phyloP scores from a whole-genome alignment of 176 grass and related monocot genomes.

The Eleusine indica region DNA sequence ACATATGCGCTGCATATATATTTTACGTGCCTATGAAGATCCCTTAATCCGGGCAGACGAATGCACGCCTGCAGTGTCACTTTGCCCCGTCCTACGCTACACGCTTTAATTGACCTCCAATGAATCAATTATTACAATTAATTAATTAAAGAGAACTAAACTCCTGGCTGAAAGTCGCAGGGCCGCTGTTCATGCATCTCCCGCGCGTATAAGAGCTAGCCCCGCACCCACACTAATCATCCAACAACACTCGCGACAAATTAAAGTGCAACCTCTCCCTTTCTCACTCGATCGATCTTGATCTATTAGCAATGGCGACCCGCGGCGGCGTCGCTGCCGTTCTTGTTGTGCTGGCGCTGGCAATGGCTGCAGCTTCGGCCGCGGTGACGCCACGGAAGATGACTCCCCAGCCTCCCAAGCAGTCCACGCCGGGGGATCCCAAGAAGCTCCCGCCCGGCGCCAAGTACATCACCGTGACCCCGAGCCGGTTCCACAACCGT shows the following conservation, averaged over 20 bases:
- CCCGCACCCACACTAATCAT: not conserved
- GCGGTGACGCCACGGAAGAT: not conserved
- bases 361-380: not conserved
- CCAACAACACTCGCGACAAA: not conserved
- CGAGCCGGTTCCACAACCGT: slow-evolving; percentile 3
- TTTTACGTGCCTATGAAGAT: not conserved
- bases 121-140: not conserved
- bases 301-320: not conserved
- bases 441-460: not conserved
- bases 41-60: not conserved
- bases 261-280: not conserved
- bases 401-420: not conserved
- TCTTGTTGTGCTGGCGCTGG: not conserved
- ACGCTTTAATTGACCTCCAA: not conserved
- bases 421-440: not conserved
- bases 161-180: not conserved
- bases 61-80: slow-evolving; percentile 15
- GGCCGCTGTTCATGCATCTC: not conserved
- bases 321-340: not conserved
- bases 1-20: not conserved
- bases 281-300: not conserved
- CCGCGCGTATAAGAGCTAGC: not conserved
- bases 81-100: slow-evolving; percentile 11
- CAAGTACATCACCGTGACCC: not conserved
- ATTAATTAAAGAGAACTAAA: not conserved